phyloP scores from a whole-genome alignment of 2,329 filamentous ascomycete genomes.

The Diaporthe citrichinensis region DNA sequence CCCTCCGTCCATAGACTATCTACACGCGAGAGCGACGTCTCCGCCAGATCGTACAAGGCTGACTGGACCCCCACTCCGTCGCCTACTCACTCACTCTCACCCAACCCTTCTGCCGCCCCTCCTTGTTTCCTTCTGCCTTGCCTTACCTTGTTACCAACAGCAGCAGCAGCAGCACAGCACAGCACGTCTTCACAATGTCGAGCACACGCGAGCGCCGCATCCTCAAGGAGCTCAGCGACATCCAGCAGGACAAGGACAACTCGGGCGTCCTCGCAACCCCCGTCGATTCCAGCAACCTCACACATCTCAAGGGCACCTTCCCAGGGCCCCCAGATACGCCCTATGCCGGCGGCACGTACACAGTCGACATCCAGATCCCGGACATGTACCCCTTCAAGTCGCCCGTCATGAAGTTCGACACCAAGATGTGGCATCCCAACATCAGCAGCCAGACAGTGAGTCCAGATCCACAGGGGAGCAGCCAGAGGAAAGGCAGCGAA shows the following conservation, averaged over 20 bases:
- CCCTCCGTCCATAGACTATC: conserved; percentile 8
- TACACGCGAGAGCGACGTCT: conserved; percentile 13
- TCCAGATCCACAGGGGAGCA: conserved; percentile 42
- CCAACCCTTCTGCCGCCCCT: neutral
- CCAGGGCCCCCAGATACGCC: conserved; percentile 91
- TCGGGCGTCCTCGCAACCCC: conserved; percentile 83
- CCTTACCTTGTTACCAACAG: neutral
- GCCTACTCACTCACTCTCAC: neutral
- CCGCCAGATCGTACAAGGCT: conserved; percentile 32
- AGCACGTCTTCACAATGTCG: conserved; percentile 54
- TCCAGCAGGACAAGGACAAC: conserved; percentile 77
- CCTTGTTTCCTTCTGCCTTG: neutral
- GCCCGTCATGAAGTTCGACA: conserved; percentile 90
- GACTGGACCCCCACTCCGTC: conserved; percentile 7
- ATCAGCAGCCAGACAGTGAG: conserved; percentile 92
- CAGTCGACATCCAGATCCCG: conserved; percentile 89
- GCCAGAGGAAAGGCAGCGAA: neutral
- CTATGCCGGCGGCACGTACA: conserved; percentile 88
- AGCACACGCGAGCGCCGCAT: conserved; percentile 72
- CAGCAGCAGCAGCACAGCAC: conserved; percentile 36
- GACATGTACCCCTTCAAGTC: conserved; percentile 94
- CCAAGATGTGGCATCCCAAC: conserved; percentile 97
- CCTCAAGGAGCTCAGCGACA: conserved; percentile 82
- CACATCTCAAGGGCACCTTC: conserved; percentile 87
- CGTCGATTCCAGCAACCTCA: conserved; percentile 77